A percentile compares a stretch with the other conserved stretches of the same genome.
These are phyloP conservation scores for Scutellaria barbata DNA, from an alignment of 257 asterid species.

Conservation along the genomic window DNA sequence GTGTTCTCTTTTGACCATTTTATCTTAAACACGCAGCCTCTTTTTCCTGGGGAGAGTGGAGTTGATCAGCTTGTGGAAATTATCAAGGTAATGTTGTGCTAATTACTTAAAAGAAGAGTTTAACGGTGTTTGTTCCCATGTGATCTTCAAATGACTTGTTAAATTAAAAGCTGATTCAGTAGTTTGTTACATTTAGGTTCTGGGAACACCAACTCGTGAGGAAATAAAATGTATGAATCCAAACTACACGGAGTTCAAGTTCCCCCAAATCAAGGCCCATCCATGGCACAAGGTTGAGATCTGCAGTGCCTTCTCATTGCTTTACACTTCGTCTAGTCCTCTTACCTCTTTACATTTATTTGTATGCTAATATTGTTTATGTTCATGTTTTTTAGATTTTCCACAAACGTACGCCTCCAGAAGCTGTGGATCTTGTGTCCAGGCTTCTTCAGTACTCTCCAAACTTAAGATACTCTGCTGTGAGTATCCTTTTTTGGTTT, in stretches of 20 bases:
- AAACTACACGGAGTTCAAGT: conserved; percentile 82
- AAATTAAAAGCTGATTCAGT: conserved; percentile 3
- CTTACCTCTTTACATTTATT: background rate
- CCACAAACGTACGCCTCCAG: conserved; percentile 84
- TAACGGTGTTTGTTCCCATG: background rate
- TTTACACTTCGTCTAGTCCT: background rate
- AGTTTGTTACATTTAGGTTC: conserved; percentile 48
- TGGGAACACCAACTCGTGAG: conserved; percentile 90
- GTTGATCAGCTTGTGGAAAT: conserved; percentile 90
- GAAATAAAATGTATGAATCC: conserved; percentile 94
- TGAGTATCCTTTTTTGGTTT: conserved; percentile 46
- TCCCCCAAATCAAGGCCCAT: conserved; percentile 89
- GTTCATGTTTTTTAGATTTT: conserved; percentile 55
- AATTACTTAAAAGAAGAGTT: background rate
- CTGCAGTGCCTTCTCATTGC: background rate
- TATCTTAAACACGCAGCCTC: conserved; percentile 51
- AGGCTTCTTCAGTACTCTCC: conserved; percentile 96
- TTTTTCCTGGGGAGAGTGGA: conserved; percentile 91
- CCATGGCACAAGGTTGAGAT: conserved; percentile 84
- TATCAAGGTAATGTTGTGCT: conserved; percentile 59
- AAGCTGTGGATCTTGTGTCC: conserved; percentile 87
- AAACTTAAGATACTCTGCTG: conserved; percentile 78
- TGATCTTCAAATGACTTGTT: background rate
- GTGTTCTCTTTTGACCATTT: conserved; percentile 19
- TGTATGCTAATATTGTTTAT: background rate